Evolutionary conservation across 129 eudicot genomes (phyloP), one percentile per base, ranked within the genome.

Genomic region (Ambrosia trifida): DNA sequence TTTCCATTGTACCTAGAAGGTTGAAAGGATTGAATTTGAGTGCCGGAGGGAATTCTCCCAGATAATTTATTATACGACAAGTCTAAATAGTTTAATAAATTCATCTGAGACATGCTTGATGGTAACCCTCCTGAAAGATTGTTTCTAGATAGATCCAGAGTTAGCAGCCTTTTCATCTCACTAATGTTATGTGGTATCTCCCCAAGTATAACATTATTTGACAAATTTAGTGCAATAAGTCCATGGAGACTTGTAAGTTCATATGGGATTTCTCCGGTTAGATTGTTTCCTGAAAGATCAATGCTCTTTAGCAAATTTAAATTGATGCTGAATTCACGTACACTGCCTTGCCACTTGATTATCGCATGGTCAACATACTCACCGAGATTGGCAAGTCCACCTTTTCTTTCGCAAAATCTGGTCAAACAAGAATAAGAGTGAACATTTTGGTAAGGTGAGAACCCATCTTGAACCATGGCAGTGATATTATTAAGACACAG

Each of bases 21-120:
- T n/a, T 70, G 24, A 58, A 54, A 66, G 43, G 73, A 75, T 14
- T 75, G 81, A 2, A 80, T 46, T 44, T 75, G 84, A 14, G 57
- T 75, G 43, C 81, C 19, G 1, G 59, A 18, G 24, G 84, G 84
- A 11, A 75, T 76, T 75, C 61, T 65, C 11, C 78, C 84, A 10
- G 74, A 70, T n/a, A 80, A 45, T 40, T 63, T 69, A 31, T 80
- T 80, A 33, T 52, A 45, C 9, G 80, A 80, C 35, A 80, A 6
- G 45, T 80, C 79, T 59, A 75, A 46, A 32, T 67, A 36, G 9
- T 28, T 43, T 9, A 75, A 20, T 11, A 1, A 65, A 14, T 3
- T 56, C 59, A 80, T 31, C 2, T 17, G 10, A 11, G 72, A 66
- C 46, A 80, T 36, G 69, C 78, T 52, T 53, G 40, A 3, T 9